Base-by-base conservation (phyloP, 2,329 filamentous ascomycete species). In the Emergomyces orientalis region DNA sequence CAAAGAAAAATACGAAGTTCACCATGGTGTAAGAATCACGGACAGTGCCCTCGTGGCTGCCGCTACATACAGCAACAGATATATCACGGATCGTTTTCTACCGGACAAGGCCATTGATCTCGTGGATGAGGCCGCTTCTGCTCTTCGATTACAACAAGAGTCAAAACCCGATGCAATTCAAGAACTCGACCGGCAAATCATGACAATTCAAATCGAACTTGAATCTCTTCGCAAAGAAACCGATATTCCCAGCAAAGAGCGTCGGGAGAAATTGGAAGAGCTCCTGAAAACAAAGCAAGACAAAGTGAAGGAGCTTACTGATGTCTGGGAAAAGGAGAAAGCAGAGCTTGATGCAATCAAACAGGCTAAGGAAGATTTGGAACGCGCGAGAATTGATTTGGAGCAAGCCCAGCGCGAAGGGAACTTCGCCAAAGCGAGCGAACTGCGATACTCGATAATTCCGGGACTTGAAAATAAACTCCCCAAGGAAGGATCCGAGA, bases 101-200 rank as follows among this genome's bases (percentile, higher is more conserved):
- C 94, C 94, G 0, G 94, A 99, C 76, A 97, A 97, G 74, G 94
- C 94, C 2, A 97, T 99, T 66, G 94, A 97, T 73, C 77, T 97
- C 19, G 94, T 99, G 74, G 94, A 97, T 67, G 94, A 97, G 77
- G 94, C 94, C 11, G 92, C 93, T 1, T 95, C 90, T 64, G 91
- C 91, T 27, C 79, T 97, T 11, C 86, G 95, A 54, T 78, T 97
- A 39, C 93, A 97, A 72, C 94, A 97, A 75, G 94, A 99, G 75
- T 96, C 91, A 69, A 97, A 97, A 70, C 94, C 94, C 0, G 94
- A 97, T 69, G 87, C 93, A 9, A 97, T 99, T 41, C 90, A 95
- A 78, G 86, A 88, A 59, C 84, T 97, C 1, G 93, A 97, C 70
- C 89, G 95, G 65, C 90, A 92, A 71, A 96, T 97, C 64, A 95